Conservation (phyloP, 208 protist genomes). For the Baffinella frigidus region DNA sequence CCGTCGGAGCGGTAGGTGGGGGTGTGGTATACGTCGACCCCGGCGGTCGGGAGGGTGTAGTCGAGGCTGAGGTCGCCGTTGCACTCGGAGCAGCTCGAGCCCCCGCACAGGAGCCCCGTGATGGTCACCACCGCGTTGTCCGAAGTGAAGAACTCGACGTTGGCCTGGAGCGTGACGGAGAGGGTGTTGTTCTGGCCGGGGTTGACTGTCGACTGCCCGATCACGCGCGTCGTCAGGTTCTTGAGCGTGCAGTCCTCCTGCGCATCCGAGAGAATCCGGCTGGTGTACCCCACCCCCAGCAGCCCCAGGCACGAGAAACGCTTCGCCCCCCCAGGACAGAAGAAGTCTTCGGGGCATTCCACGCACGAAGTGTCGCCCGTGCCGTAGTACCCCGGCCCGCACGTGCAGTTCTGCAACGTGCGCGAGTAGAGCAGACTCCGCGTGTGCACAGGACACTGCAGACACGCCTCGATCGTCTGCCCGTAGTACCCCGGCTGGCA, state of each 20-base stretch:
- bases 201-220: not conserved
- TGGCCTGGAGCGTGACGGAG: not conserved
- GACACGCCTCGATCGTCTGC: not conserved
- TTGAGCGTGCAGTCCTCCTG: not conserved
- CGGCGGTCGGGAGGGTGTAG: not conserved
- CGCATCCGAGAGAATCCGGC: not conserved
- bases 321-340: not conserved
- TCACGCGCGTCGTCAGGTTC: not conserved
- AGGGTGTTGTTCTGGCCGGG: not conserved
- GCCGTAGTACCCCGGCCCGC: not conserved
- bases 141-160: not conserved
- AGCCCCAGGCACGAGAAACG: not conserved
- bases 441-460: slow-evolving; percentile 21
- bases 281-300: not conserved
- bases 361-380: not conserved
- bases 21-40: not conserved
- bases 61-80: not conserved
- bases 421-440: not conserved
- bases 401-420: not conserved
- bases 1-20: not conserved
- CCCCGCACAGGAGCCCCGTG: not conserved
- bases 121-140: not conserved
- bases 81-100: not conserved
- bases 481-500: slow-evolving; percentile 9
- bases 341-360: not conserved